Base-by-base conservation (phyloP, 352 stramenopile species). In the Globisporangium lucens region DNA sequence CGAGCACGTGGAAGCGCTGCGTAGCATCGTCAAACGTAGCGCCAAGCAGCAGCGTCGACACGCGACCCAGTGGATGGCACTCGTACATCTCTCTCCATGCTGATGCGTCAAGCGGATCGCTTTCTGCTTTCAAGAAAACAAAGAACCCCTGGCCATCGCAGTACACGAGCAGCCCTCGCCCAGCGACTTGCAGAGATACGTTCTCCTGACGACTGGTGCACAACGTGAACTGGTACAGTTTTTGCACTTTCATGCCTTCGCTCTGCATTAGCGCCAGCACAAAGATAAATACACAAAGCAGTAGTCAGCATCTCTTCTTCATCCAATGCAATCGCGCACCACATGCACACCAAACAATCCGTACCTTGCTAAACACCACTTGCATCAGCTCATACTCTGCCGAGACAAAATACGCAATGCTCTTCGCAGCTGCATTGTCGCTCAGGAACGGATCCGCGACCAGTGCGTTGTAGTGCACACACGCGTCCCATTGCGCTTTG, bases 401-500 rank as follows among this genome's bases (percentile, higher is more conserved):
- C n/a, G 88, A 75, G 33, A 95, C 59, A 41, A 84, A 92, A 66
- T 93, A 94, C 52, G 76, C 80, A 17, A 90, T 77, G 61, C 63
- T 79, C 7, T 70, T 69, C 2, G 57, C 33, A 2, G 61, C 30
- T 33, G 59, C 76, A 9, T 29, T 24, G 8, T 75, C 71, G 56
- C 75, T 75, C 51, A 78, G 64, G 65, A 92, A 92, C 20, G 85
- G 82, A 63, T 93, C 85, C 0, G 67, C 58, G 3, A 71, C 66
- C 41, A 95, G 73, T 6, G 74, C 77, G 67, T 95, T 93, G 75
- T 89, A 71, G 63, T 84, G 78, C 57, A 89, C 75, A 22, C 85
- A 83, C 12, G 83, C 74, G 38, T 93, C 78, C 87, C 87, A 94
- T 29, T 93, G 82, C 41, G 86, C 79, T 60, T 91, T 93, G 65